Conservation (phyloP, 139 green algal genomes). For the Closterium sp. region DNA sequence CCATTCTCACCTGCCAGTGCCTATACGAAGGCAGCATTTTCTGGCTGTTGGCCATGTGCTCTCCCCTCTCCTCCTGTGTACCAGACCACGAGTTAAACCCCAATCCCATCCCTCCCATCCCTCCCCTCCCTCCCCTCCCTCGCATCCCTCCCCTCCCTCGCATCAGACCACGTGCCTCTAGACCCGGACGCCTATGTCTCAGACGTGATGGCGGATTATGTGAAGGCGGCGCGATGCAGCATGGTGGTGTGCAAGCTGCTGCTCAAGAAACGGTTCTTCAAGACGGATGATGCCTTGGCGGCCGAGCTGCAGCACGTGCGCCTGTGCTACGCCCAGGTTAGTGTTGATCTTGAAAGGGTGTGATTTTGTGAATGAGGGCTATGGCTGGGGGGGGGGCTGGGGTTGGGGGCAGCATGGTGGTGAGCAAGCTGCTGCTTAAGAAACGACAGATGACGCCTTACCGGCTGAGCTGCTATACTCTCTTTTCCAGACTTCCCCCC, state of each 20-base stretch:
- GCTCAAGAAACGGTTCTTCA: conserved; percentile 24
- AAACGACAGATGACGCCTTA: neutral
- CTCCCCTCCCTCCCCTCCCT: no score
- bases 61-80: no score
- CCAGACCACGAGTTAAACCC: no score
- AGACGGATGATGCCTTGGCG: neutral
- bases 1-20: no score
- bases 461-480: neutral
- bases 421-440: conserved; percentile 10
- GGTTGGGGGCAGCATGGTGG: neutral
- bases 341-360: neutral
- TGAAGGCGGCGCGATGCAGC: neutral
- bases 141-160: no score
- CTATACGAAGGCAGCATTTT: no score
- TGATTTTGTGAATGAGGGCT: neutral
- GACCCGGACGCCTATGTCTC: neutral
- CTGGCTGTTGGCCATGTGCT: no score
- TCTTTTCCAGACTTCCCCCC: no score
- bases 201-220: conserved; percentile 15
- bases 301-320: neutral
- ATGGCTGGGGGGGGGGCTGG: no score
- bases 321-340: conserved; percentile 6
- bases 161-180: conserved; percentile 7
- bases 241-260: conserved; percentile 12
- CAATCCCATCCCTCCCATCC: no score